Evolutionary conservation across 306 rosid species (phyloP), one percentile per base, ranked within the genome.

Genomic region (Bauhinia variegata): DNA sequence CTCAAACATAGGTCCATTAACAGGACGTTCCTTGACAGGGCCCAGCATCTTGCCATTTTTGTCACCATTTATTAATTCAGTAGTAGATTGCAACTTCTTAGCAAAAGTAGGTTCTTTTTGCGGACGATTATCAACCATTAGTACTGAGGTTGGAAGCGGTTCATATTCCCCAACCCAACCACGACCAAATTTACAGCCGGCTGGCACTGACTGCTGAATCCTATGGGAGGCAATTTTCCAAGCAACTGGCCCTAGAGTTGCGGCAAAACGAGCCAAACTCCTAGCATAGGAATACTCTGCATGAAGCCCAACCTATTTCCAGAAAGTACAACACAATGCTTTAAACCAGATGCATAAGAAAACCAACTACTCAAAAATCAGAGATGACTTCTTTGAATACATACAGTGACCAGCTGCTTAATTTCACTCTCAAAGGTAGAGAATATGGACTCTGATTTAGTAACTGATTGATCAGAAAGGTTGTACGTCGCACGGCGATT

Each of bases 101-200:
- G 28, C 56, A 43, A 83, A 66, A 84, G 65, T 70, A 73, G 87
- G 63, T 42, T 83, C 88, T 73, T 83, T 83, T 56, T 76, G 96
- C 49, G 54, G 47, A 68, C 68, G 73, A 43, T 71, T 88, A 75
- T 82, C 85, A 17, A 95, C 78, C 89, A 82, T 73, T 67, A 90
- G 76, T 62, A 88, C 92, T 15, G 99, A 97, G 48, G 96, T 90
- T 48, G 95, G 97, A 74, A 88, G 95, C 3, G 99, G 99, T 80
- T 95, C 99, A 23, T 88, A 95, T 56, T 95, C 99, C 74, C 95
- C 99, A 41, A 95, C 99, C 99, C 97, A 95, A 73, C 99, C 99
- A 30, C 91, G 88, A 17, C 97, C 97, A 66, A 80, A 95, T 82
- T 90, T 90, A 76, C 84, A 90, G 38, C 89, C 97, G 46, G 85